Evolutionary conservation across 164 flowering plant genomes (phyloP), one percentile per base, ranked within the genome.

Genomic region (Piper longum): DNA sequence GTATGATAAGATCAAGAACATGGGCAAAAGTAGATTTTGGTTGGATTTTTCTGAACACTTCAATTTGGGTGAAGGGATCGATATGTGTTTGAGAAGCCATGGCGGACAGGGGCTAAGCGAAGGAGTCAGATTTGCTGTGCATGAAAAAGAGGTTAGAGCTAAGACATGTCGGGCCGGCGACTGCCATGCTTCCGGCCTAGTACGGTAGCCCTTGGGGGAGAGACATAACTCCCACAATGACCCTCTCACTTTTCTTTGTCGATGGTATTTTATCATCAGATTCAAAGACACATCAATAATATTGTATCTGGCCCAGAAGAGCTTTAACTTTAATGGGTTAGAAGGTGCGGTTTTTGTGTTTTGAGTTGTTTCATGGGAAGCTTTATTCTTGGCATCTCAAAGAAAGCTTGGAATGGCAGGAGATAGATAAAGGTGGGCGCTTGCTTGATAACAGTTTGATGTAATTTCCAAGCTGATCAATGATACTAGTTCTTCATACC

Each of bases 401-500:
- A 72, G 69, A 66, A 68, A 54, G 71, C 71, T 61, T 68, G 66
- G 75, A 19, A 59, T 58, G 68, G 66, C 63, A 66, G 59, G 68
- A 26, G 36, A 26, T 26, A 26, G 36, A 26, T 26, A 26, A 26
- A 26, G 36, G 36, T 26, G 36, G 36, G 36, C 2, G 36, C 36
- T 26, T 26, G 36, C 36, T 26, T 26, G 36, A 26, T 26, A 26
- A 26, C 36, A 26, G 36, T 26, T 26, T 26, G 36, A 26, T 26
- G 36, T 26, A 26, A 26, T 26, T 26, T 26, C 36, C 36, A 26
- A 26, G 36, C 36, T 26, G 36, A 26, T 26, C 36, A 26, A 26
- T 26, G 36, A 26, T 2, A 26, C 36, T 26, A 75, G 81, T 76
- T 79, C 85, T 83, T 85, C 74, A 71, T 56, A 73, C 64, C 73